These are phyloP conservation scores for Trichopus zeylanicus DNA, from an alignment of 116 monocot species.

Conservation along the genomic window DNA sequence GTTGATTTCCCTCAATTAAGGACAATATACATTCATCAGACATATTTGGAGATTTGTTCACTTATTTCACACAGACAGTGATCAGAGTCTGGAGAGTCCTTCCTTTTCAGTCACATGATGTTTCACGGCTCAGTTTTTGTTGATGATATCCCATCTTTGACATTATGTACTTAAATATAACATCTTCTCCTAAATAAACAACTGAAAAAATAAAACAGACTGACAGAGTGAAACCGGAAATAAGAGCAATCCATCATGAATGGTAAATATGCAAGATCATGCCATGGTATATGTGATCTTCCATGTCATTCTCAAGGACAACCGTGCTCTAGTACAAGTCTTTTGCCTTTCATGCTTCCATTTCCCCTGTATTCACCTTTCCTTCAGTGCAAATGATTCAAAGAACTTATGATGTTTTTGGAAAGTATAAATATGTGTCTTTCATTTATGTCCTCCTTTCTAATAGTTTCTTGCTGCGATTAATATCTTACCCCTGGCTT, in stretches of 20 bases:
- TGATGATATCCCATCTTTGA: neutral
- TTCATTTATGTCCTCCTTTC: no score
- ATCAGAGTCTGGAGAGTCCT: neutral
- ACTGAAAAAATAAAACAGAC: neutral
- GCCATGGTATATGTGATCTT: no score
- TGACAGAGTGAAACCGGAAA: no score
- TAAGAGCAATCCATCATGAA: neutral
- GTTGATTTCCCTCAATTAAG: neutral
- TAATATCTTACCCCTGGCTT: no score
- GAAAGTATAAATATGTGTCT: no score
- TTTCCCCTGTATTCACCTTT: no score
- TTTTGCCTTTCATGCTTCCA: conserved; percentile 17
- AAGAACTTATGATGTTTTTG: no score
- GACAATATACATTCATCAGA: neutral
- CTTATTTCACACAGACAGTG: neutral
- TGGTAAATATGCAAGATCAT: neutral
- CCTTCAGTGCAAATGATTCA: no score
- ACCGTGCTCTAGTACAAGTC: no score
- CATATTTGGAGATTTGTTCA: neutral
- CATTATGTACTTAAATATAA: neutral
- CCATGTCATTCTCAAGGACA: no score
- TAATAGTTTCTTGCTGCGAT: no score
- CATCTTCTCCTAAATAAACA: neutral
- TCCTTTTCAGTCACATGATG: neutral
- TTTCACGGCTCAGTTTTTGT: no score